phyloP scores from a whole-genome alignment of 2,329 filamentous ascomycete species.

The Lachnellula suecica region DNA sequence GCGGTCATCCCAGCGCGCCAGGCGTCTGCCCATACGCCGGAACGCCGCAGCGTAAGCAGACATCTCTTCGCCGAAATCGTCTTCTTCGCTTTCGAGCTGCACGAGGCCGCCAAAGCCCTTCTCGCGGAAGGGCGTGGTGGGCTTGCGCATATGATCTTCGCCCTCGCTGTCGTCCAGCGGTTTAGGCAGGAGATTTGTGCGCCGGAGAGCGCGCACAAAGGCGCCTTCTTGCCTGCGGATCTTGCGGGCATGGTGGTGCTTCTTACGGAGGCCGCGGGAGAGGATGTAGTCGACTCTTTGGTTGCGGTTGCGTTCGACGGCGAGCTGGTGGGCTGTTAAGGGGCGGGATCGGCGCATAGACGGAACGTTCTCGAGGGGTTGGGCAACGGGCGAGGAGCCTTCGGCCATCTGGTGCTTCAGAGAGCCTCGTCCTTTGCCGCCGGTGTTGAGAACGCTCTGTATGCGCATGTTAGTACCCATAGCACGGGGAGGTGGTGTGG shows the following conservation, averaged over 20 bases:
- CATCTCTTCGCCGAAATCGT: slow-evolving; percentile 77
- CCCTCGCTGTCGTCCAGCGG: slow-evolving; percentile 63
- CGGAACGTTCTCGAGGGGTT: slow-evolving; percentile 36
- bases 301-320: slow-evolving; percentile 75
- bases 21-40: slow-evolving; percentile 59
- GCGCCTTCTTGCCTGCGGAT: slow-evolving; percentile 62
- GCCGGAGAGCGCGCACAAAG: slow-evolving; percentile 64
- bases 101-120: slow-evolving; percentile 63
- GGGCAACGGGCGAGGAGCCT: slow-evolving; percentile 59
- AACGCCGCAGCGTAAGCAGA: slow-evolving; percentile 66
- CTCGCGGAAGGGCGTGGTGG: slow-evolving; percentile 46
- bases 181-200: slow-evolving; percentile 56
- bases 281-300: slow-evolving; percentile 81
- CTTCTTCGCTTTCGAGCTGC: slow-evolving; percentile 58
- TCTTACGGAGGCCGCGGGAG: slow-evolving; percentile 67
- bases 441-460: slow-evolving; percentile 24
- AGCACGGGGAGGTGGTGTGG: slow-evolving; percentile 47
- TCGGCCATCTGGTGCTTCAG: slow-evolving; percentile 62
- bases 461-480: slow-evolving; percentile 34
- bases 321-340: slow-evolving; percentile 78
- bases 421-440: slow-evolving; percentile 39
- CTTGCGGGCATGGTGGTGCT: slow-evolving; percentile 64
- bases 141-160: slow-evolving; percentile 45
- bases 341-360: slow-evolving; percentile 64
- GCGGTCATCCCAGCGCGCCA: slow-evolving; percentile 67